Conservation (phyloP, 257 asterid species). For the Solanum stenotomum region DNA sequence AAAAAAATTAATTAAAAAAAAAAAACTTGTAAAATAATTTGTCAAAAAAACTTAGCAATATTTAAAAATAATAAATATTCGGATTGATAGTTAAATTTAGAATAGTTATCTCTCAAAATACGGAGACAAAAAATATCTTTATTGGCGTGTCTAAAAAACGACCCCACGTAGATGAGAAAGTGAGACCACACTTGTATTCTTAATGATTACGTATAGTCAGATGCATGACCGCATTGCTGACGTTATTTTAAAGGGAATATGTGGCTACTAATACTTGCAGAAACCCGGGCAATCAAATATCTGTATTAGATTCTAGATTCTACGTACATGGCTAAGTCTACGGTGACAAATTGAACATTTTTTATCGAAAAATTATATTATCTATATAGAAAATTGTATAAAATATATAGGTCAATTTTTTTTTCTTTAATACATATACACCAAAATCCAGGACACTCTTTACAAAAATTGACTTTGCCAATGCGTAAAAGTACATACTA, state of each 20-base stretch:
- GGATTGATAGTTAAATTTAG: background rate
- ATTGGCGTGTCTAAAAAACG: background rate
- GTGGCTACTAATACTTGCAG: background rate
- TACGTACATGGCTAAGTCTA: background rate
- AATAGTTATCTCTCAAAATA: background rate
- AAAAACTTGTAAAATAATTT: too few species aligned
- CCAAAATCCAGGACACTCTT: background rate
- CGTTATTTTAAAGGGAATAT: background rate
- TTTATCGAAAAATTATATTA: too few species aligned
- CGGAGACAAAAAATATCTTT: background rate
- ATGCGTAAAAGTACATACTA: too few species aligned
- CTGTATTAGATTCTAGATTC: background rate
- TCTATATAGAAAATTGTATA: too few species aligned
- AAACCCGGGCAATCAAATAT: background rate
- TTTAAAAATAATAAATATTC: too few species aligned
- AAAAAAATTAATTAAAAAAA: too few species aligned
- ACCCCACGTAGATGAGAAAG: background rate
- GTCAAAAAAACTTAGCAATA: background rate
- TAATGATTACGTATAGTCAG: background rate
- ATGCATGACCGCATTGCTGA: background rate
- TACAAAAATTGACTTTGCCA: background rate
- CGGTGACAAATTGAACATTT: too few species aligned
- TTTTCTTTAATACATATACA: too few species aligned
- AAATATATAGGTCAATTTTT: too few species aligned
- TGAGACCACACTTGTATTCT: background rate